Evolutionary conservation across 192 early-diverging fungal species (phyloP), one percentile per base, ranked within the genome.

Genomic region (Linnemannia exigua): DNA sequence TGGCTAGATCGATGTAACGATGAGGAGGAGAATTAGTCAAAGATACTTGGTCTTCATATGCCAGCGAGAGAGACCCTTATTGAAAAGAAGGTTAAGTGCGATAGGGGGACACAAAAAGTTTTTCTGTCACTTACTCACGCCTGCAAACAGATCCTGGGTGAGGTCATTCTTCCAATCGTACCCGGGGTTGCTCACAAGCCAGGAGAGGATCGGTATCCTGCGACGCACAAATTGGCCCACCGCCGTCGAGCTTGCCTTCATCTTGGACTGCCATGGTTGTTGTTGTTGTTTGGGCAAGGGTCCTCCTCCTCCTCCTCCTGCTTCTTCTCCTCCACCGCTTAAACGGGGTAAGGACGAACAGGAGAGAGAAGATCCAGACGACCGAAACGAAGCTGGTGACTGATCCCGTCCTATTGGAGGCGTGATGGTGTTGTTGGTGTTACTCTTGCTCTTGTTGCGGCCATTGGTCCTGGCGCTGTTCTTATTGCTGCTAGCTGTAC

Each of bases 91-190:
- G 61, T 41, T 72, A 72, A 79, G 77, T 48, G 51, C 15, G 47
- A 54, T 35, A 79, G 51, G 37, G 15, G 22, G 41, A 44, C 41
- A 44, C 3, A 44, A 44, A 44, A 44, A 69, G 36, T n/a, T n/a
- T n/a, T n/a, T n/a, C n/a, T 0, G n/a, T 44, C 35, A 86, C 84
- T 86, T 80, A 86, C 84, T 77, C 31, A 73, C 74, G 22, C 84
- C 84, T 41, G 84, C 84, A 74, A 86, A 80, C 44, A 86, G 48
- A 51, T 86, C 84, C 28, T 86, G 78, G 1, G 79, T 74, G 8
- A 80, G 41, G 71, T 80, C 36, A 36, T n/a, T 58, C 36, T 75
- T 69, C 84, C 84, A 86, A 66, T 76, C 75, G 70, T 86, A 86
- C 16, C 83, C 83, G 17, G 77, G 77, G 48, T 74, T 50, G n/a